Evolutionary conservation across 441 rosid species (phyloP).

Genomic region (Metrosideros polymorpha): DNA sequence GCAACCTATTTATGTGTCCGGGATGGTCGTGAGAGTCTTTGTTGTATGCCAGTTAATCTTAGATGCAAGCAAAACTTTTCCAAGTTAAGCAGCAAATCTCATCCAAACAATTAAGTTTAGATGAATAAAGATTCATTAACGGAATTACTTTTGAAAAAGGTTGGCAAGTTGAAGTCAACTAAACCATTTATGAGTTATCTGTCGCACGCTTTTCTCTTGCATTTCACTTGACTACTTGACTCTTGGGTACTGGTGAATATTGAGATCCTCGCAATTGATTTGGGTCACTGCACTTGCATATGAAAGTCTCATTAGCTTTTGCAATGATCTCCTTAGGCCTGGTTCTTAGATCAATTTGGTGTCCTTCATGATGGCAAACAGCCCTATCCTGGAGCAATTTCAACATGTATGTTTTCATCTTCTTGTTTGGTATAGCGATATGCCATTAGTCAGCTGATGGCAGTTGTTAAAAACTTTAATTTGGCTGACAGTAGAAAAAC

Average conservation of each 20-base stretch:
- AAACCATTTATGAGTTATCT: neutral
- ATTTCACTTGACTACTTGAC: neutral
- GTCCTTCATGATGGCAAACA: constrained; percentile 91
- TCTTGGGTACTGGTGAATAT: neutral
- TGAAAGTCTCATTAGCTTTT: neutral
- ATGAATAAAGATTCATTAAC: neutral
- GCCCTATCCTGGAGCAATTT: constrained; percentile 89
- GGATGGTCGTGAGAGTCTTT: neutral
- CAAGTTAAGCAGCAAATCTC: neutral
- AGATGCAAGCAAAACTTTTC: neutral
- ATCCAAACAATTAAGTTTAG: neutral
- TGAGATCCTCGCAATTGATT: neutral
- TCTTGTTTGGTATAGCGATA: constrained; percentile 6
- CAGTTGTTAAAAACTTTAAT: constrained; percentile 5
- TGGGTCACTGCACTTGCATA: neutral
- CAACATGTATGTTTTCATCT: constrained; percentile 51
- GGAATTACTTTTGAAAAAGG: neutral
- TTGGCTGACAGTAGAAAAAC: constrained; percentile 52
- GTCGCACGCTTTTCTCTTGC: neutral
- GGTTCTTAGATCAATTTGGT: constrained; percentile 93
- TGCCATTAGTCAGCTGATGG: neutral
- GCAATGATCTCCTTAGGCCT: constrained; percentile 40
- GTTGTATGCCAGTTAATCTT: neutral
- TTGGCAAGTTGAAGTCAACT: neutral
- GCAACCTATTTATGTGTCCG: neutral